A percentile compares a stretch with the other conserved stretches of the same genome.
Evolutionary conservation across 2,329 filamentous ascomycete genomes (phyloP).

Genomic region (Pseudocercospora macadamiae): DNA sequence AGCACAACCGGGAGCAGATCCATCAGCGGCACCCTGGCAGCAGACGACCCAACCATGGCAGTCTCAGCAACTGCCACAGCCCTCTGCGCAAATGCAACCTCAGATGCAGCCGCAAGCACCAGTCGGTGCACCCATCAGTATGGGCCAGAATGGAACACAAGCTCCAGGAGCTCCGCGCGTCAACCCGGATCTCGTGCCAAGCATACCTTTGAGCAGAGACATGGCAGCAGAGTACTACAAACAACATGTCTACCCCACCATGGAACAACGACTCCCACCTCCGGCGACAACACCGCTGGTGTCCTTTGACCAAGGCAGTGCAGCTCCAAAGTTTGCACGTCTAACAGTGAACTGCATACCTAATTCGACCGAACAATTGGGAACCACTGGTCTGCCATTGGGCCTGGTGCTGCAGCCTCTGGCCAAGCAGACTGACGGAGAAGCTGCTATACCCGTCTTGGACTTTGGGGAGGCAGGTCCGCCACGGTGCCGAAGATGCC

Average conservation of each 20-base stretch:
- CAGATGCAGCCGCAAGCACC: slow-evolving; percentile 14
- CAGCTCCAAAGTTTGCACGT: slow-evolving; percentile 90
- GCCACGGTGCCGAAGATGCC: slow-evolving; percentile 86
- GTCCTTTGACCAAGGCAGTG: slow-evolving; percentile 93
- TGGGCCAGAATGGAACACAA: slow-evolving; percentile 32
- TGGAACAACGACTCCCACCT: slow-evolving; percentile 90
- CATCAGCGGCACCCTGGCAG: slow-evolving; percentile 39
- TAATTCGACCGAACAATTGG: slow-evolving; percentile 74
- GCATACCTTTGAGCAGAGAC: slow-evolving; percentile 84
- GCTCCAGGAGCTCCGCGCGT: slow-evolving; percentile 65
- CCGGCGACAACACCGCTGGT: slow-evolving; percentile 87
- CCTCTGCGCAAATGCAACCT: slow-evolving; percentile 20
- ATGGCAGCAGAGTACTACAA: slow-evolving; percentile 80
- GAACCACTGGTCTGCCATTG: slow-evolving; percentile 79
- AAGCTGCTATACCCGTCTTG: slow-evolving; percentile 84
- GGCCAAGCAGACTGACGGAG: slow-evolving; percentile 78
- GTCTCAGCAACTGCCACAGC: slow-evolving; percentile 31
- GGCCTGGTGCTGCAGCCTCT: slow-evolving; percentile 88
- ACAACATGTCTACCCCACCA: slow-evolving; percentile 87
- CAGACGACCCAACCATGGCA: slow-evolving; percentile 42
- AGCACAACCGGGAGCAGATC: slow-evolving; percentile 25
- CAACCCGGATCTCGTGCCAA: slow-evolving; percentile 90
- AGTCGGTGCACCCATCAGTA: slow-evolving; percentile 36
- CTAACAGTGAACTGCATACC: slow-evolving; percentile 94
- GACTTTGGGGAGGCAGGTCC: slow-evolving; percentile 93